Conservation (phyloP, 495 filamentous ascomycete species). For the Penicillium daleae region DNA sequence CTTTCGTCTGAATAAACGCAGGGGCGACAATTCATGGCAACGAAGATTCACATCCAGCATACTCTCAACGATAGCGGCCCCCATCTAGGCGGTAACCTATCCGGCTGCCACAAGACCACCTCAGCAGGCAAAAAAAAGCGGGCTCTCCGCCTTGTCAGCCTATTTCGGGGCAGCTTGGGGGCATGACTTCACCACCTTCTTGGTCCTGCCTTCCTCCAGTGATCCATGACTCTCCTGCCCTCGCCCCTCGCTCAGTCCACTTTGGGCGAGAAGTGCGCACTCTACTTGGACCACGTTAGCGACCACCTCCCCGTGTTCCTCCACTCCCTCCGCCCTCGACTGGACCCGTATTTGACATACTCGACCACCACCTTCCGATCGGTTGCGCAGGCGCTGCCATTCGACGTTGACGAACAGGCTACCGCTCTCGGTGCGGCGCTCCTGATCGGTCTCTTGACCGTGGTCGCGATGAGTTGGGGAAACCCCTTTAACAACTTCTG, state of each 20-base stretch:
- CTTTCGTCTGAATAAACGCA: neutral
- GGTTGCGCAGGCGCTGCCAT: constrained; percentile 33
- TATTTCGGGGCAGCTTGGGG: constrained; percentile 17
- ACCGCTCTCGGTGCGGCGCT: constrained; percentile 37
- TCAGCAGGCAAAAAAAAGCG: constrained; percentile 30
- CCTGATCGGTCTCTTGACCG: constrained; percentile 48
- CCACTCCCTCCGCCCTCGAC: constrained; percentile 43
- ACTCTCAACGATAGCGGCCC: neutral
- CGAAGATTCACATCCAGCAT: neutral
- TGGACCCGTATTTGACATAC: constrained; percentile 40
- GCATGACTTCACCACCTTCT: constrained; percentile 30
- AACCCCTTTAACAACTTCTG: constrained; percentile 57
- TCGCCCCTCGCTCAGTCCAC: constrained; percentile 52
- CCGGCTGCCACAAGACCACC: constrained; percentile 3
- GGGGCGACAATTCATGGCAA: neutral
- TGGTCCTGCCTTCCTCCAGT: constrained; percentile 19
- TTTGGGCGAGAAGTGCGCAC: constrained; percentile 51
- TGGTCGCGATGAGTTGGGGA: constrained; percentile 66
- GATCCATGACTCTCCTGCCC: constrained; percentile 47
- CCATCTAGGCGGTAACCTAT: neutral
- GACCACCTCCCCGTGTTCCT: constrained; percentile 56
- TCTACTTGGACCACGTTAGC: constrained; percentile 58
- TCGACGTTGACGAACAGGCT: constrained; percentile 31
- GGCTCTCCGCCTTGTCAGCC: constrained; percentile 39
- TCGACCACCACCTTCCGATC: constrained; percentile 46